A percentile compares a stretch with the other conserved stretches of the same genome.
Conservation (phyloP, 2,329 filamentous ascomycete genomes). For the Diaporthe eres region DNA sequence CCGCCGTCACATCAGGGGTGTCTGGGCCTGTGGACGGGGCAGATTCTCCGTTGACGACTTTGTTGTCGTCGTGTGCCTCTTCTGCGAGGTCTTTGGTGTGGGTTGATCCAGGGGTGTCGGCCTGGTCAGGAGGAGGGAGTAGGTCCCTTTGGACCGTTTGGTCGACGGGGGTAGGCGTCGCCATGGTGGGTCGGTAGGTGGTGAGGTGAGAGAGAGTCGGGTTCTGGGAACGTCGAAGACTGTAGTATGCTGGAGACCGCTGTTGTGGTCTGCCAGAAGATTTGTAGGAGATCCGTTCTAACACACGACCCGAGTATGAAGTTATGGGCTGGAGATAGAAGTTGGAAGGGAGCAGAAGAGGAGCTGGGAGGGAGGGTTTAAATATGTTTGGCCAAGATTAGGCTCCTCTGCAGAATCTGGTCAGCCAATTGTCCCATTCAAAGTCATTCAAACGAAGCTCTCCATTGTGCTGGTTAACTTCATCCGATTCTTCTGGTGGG, state of each 20-base stretch:
- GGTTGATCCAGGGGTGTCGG: conserved; percentile 12
- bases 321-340: background rate
- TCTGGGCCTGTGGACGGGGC: background rate
- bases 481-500: background rate
- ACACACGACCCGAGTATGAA: background rate
- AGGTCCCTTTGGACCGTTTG: conserved; percentile 17
- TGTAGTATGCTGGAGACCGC: background rate
- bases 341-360: background rate
- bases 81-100: background rate
- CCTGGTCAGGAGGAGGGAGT: conserved; percentile 4
- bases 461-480: background rate
- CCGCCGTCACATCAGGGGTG: background rate
- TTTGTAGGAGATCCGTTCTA: background rate
- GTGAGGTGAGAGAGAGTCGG: background rate
- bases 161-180: conserved; percentile 10
- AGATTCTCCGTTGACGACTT: background rate
- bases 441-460: background rate
- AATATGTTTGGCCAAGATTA: background rate
- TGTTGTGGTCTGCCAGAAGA: background rate
- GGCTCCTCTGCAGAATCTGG: background rate
- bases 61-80: background rate
- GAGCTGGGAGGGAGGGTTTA: conserved; percentile 1
- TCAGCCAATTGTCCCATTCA: background rate
- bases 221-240: background rate
- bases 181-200: background rate